Conservation (phyloP, 2,329 filamentous ascomycete genomes). For the Aspergillus chevalieri region DNA sequence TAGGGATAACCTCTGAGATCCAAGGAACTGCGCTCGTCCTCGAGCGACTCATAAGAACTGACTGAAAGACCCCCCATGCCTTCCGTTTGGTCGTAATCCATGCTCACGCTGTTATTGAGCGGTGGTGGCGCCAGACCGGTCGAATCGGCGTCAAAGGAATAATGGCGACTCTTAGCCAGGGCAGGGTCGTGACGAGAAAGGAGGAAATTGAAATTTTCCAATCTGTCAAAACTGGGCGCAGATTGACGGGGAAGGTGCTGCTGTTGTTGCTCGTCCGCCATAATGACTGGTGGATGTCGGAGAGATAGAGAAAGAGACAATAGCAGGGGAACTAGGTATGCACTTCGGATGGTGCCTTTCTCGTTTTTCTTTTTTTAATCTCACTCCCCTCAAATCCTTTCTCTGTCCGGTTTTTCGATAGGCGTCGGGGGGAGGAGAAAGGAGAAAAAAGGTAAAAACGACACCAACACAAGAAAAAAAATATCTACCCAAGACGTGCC, state of each 20-base stretch:
- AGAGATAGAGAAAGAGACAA: neutral
- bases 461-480: slow-evolving; percentile 3
- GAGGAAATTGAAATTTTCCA: slow-evolving; percentile 34
- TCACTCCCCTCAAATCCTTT: slow-evolving; percentile 1
- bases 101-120: slow-evolving; percentile 23
- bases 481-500: slow-evolving; percentile 15
- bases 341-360: neutral
- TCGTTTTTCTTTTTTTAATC: slow-evolving; percentile 6
- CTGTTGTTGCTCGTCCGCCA: slow-evolving; percentile 26
- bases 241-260: slow-evolving; percentile 17
- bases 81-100: slow-evolving; percentile 38
- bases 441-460: neutral
- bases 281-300: slow-evolving; percentile 14
- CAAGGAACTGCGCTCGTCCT: slow-evolving; percentile 33
- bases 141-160: slow-evolving; percentile 33
- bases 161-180: slow-evolving; percentile 28
- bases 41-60: slow-evolving; percentile 38
- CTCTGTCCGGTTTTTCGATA: slow-evolving; percentile 6
- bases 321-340: slow-evolving; percentile 1
- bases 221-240: slow-evolving; percentile 25
- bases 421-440: no score
- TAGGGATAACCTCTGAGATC: slow-evolving; percentile 35
- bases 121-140: slow-evolving; percentile 21
- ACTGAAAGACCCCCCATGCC: slow-evolving; percentile 36
- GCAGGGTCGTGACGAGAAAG: slow-evolving; percentile 28